Conservation (phyloP, 225 moss, liverwort and hornwort species). For the Asterella californica region DNA sequence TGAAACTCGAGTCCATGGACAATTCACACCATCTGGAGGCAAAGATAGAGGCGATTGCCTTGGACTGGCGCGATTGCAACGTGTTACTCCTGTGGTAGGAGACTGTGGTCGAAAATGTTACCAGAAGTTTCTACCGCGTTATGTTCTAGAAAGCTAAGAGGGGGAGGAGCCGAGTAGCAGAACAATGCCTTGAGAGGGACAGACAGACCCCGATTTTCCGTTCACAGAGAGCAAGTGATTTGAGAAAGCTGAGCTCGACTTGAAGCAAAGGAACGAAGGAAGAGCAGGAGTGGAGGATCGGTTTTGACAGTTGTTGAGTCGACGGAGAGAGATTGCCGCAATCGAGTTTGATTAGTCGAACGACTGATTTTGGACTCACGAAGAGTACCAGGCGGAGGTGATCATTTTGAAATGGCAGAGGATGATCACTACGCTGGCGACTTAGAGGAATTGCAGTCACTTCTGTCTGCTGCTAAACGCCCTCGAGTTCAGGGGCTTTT, state of each 20-base stretch:
- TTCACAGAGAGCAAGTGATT: too few relatives aligned
- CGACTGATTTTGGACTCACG: background rate
- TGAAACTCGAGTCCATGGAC: too few relatives aligned
- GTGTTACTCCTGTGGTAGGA: background rate
- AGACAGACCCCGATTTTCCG: background rate
- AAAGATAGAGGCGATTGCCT: background rate
- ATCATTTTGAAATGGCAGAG: conserved; percentile 24
- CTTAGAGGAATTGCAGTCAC: conserved; percentile 22
- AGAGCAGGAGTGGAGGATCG: background rate
- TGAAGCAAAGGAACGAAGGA: background rate
- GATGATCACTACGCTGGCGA: conserved; percentile 16
- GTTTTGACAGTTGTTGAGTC: background rate
- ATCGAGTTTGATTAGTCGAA: background rate
- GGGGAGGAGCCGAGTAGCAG: background rate
- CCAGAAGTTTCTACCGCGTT: background rate
- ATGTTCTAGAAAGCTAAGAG: background rate
- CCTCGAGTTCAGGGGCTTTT: conserved; percentile 25
- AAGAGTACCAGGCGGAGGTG: too few relatives aligned
- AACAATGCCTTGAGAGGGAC: background rate
- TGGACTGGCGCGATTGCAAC: too few relatives aligned
- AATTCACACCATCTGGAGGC: background rate
- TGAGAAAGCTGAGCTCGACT: background rate
- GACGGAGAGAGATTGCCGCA: background rate
- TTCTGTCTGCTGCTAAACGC: conserved; percentile 24
- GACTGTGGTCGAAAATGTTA: background rate